Evolutionary conservation across 78 protist species (phyloP).

Genomic region (Diacronema lutheri): DNA sequence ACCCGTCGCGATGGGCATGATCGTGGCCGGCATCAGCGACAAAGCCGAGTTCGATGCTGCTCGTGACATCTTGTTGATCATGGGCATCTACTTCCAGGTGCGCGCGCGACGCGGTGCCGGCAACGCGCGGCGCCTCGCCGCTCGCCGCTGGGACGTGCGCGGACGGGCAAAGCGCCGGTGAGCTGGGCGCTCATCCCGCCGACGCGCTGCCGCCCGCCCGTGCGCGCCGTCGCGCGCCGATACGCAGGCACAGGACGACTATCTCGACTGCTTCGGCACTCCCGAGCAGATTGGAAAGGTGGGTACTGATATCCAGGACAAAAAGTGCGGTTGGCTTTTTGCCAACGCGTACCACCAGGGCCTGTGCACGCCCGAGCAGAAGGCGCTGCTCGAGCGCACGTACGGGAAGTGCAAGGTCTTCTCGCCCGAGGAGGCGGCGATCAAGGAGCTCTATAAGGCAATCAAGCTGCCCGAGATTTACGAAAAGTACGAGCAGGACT

Average conservation of each 20-base stretch:
- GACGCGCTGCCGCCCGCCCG: not conserved
- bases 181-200: no score
- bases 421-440: not conserved
- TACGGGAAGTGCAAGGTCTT: slow-evolving; percentile 36
- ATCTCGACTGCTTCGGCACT: slow-evolving; percentile 94
- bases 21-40: slow-evolving; percentile 63
- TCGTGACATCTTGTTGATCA: slow-evolving; percentile 68
- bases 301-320: slow-evolving; percentile 92
- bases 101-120: no score
- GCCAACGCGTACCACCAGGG: not conserved
- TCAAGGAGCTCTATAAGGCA: slow-evolving; percentile 29
- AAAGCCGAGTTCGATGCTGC: slow-evolving; percentile 36
- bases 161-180: no score
- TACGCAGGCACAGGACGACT: slow-evolving; percentile 84
- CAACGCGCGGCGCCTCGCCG: no score
- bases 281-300: slow-evolving; percentile 93
- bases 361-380: slow-evolving; percentile 63
- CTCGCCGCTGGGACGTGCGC: no score
- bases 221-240: not conserved
- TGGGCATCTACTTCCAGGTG: slow-evolving; percentile 91
- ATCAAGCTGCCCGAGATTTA: slow-evolving; percentile 2
- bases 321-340: slow-evolving; percentile 86
- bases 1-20: slow-evolving; percentile 88
- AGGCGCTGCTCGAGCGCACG: slow-evolving; percentile 41
- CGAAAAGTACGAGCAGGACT: slow-evolving; percentile 34